These are phyloP conservation scores for Clonostachys rosea DNA, from an alignment of 2,329 filamentous ascomycete genomes.

Conservation along the genomic window DNA sequence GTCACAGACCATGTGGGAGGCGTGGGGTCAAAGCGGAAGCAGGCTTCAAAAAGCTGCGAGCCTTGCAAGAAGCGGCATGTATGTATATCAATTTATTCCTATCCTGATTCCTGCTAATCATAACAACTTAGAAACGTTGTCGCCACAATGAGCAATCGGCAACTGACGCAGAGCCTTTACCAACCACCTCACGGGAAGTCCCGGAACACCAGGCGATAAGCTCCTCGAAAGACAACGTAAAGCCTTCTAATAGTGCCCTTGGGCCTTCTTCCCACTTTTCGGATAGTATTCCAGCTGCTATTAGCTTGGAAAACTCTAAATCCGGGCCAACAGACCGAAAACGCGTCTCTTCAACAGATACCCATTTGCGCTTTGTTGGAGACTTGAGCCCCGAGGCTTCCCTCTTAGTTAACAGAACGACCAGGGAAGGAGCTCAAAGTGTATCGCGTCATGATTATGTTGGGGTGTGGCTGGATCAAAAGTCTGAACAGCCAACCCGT, in stretches of 20 bases:
- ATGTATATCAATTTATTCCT: neutral
- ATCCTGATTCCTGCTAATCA: neutral
- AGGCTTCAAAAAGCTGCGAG: constrained; percentile 4
- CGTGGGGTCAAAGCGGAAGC: constrained; percentile 6
- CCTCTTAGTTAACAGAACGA: constrained; percentile 6
- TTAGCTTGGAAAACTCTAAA: too few species aligned
- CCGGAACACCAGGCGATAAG: neutral
- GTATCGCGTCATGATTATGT: constrained; percentile 5
- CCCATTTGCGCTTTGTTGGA: constrained; percentile 9
- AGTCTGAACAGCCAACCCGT: neutral
- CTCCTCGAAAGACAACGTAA: too few species aligned
- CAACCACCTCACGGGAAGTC: neutral
- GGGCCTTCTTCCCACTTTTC: constrained; percentile 6
- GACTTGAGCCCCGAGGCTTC: constrained; percentile 13
- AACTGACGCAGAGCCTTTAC: neutral
- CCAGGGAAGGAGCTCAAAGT: neutral
- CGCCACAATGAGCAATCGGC: neutral
- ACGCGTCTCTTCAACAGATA: neutral
- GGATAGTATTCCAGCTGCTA: neutral
- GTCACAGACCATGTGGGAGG: constrained; percentile 19
- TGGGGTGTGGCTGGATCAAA: constrained; percentile 8
- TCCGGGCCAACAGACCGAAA: too few species aligned
- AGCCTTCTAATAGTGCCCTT: constrained; percentile 6
- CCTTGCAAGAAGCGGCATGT: constrained; percentile 7
- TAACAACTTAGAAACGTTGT: neutral